A percentile compares a stretch with the other conserved stretches of the same genome.
These are phyloP conservation scores for Collybia mongolica DNA, from an alignment of 768 basidiomycete species.

Conservation along the genomic window DNA sequence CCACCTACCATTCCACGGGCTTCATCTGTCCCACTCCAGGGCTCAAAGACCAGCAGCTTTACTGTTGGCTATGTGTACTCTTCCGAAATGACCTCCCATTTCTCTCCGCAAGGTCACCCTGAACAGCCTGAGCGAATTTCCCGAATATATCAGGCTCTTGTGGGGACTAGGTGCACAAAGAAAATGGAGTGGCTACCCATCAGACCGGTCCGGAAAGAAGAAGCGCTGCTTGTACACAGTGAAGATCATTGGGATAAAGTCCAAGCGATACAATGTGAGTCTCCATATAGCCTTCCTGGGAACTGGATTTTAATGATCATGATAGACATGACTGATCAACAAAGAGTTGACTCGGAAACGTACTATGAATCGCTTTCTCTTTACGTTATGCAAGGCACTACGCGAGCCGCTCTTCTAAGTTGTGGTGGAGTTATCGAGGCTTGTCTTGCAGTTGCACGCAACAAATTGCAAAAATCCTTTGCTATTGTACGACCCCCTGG, in stretches of 20 bases:
- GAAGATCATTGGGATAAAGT: slow-evolving; percentile 93
- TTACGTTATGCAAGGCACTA: slow-evolving; percentile 86
- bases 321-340: slow-evolving; percentile 71
- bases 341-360: slow-evolving; percentile 69
- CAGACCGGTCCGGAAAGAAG: slow-evolving; percentile 68
- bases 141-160: slow-evolving; percentile 67
- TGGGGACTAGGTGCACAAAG: slow-evolving; percentile 52
- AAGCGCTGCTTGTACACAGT: slow-evolving; percentile 87
- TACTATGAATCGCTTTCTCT: slow-evolving; percentile 93
- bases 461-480: slow-evolving; percentile 80
- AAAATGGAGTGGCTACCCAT: slow-evolving; percentile 82
- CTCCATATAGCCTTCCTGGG: not conserved
- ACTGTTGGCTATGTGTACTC: slow-evolving; percentile 88
- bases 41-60: slow-evolving; percentile 22
- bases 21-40: slow-evolving; percentile 40
- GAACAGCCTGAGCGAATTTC: slow-evolving; percentile 87
- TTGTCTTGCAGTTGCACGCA: slow-evolving; percentile 77
- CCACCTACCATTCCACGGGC: slow-evolving; percentile 29
- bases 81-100: slow-evolving; percentile 83
- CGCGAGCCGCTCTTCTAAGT: slow-evolving; percentile 81
- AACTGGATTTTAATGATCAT: slow-evolving; percentile 2
- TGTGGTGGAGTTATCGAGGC: slow-evolving; percentile 96
- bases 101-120: slow-evolving; percentile 52
- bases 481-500: slow-evolving; percentile 97
- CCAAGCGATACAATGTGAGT: slow-evolving; percentile 76